phyloP scores from a whole-genome alignment of 2,329 filamentous ascomycete species.

The Ophiostoma triangulosporum region DNA sequence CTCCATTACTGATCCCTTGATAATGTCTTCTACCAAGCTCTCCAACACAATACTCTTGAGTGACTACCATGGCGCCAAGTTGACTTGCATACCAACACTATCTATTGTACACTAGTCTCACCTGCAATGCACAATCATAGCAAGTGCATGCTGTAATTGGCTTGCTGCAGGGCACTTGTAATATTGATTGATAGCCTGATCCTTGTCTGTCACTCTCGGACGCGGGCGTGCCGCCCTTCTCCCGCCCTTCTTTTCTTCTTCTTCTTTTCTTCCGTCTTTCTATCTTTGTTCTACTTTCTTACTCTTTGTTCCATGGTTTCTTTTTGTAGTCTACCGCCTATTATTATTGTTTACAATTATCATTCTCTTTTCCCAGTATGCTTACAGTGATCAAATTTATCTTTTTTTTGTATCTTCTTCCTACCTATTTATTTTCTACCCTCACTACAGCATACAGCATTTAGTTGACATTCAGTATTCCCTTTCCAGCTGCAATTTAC shows the following conservation, averaged over 20 bases:
- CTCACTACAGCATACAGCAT: too few species aligned
- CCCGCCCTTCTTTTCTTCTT: neutral
- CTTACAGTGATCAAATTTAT: too few species aligned
- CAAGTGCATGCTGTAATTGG: constrained; percentile 1
- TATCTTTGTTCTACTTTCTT: neutral
- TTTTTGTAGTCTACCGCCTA: neutral
- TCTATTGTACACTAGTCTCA: neutral
- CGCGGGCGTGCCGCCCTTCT: neutral
- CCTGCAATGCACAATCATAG: constrained; percentile 7
- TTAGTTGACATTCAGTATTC: too few species aligned
- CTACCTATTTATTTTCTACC: too few species aligned
- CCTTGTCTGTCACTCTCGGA: neutral
- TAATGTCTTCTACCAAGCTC: too few species aligned
- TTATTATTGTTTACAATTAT: too few species aligned
- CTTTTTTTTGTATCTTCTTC: too few species aligned
- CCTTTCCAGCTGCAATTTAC: too few species aligned
- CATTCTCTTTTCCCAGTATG: too few species aligned
- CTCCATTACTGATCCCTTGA: too few species aligned
- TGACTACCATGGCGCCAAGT: too few species aligned
- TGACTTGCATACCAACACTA: neutral
- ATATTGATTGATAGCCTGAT: neutral
- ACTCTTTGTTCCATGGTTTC: neutral
- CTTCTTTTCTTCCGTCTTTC: neutral
- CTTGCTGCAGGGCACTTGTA: neutral
- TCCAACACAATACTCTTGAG: too few species aligned